Base-by-base conservation (phyloP, 1,284 basidiomycete genomes). In the Ceratobasidium sp. region DNA sequence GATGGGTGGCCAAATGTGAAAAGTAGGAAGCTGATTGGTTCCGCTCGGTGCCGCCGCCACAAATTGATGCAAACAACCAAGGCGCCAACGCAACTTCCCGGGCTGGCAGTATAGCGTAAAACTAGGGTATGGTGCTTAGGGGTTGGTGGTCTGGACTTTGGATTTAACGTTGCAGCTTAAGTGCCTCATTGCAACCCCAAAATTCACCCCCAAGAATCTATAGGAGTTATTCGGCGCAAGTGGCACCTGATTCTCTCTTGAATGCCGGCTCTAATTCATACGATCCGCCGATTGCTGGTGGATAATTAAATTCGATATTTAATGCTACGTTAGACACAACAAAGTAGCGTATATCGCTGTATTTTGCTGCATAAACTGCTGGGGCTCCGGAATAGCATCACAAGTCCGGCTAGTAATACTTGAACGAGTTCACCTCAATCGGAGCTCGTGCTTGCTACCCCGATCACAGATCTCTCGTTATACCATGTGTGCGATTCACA, bases 11-110 rank as follows among this genome's bases (percentile, higher is more conserved):
- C 39, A 39, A 53, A 22, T 27, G 48, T 43, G 31, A 53, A 13
- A 66, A 1, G 43, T 24, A 39, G 11, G 63, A 39, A 34, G 14
- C n/a, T 13, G 19, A 66, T 66, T 49, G n/a, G 9, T 31, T 53
- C 63, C 49, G 46, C 43, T 37, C 31, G 31, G 34, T 19, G 41
- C 39, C 41, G 51, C 11, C 16, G 53, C 24, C 22, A 31, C 41
- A 49, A 64, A 31, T 19, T 14, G 27, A 64, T 31, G 27, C 41
- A 64, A 48, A 49, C 24, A 29, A 27, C 43, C 31, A 41, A 64
- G 31, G 62, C 62, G 41, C 41, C 27, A 43, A 48, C 13, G 53
- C n/a, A 16, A 39, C 34, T 37, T 59, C 56, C 19, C n/a, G 2
- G 53, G 24, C 16, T 14, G 27, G 53, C 11, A 22, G 29, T 19